phyloP scores from a whole-genome alignment of 352 stramenopile species.

The Phytophthora sp. region DNA sequence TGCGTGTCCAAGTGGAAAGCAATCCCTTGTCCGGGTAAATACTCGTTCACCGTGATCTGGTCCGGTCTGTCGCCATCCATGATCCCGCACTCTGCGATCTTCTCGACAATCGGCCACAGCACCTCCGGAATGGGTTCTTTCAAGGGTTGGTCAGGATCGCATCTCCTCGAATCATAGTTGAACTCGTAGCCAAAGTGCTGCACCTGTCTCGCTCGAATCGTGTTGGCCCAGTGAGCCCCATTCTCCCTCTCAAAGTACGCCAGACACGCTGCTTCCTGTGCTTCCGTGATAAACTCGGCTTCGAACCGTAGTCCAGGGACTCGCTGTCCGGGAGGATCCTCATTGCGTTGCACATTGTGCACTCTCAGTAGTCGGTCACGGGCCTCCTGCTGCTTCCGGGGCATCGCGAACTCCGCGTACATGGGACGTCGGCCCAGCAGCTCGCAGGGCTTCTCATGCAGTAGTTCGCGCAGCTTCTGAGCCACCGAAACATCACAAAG shows the following conservation, averaged over 20 bases:
- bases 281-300: constrained; percentile 67
- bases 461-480: constrained; percentile 38
- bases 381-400: constrained; percentile 68
- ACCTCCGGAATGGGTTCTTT: constrained; percentile 52
- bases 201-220: constrained; percentile 82
- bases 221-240: constrained; percentile 63
- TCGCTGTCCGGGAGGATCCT: constrained; percentile 41
- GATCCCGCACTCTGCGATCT: constrained; percentile 54
- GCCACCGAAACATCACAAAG: constrained; percentile 21
- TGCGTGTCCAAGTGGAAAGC: constrained; percentile 90
- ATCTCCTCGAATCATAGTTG: constrained; percentile 83
- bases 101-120: constrained; percentile 51
- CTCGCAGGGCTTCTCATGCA: constrained; percentile 69
- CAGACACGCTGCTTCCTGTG: constrained; percentile 62
- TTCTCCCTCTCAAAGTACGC: constrained; percentile 66
- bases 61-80: constrained; percentile 67
- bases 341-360: constrained; percentile 58
- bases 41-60: constrained; percentile 91
- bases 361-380: constrained; percentile 67
- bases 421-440: constrained; percentile 62
- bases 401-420: constrained; percentile 79
- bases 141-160: constrained; percentile 56
- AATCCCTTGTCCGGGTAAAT: constrained; percentile 89
- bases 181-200: constrained; percentile 91
- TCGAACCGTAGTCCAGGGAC: constrained; percentile 72